Evolutionary conservation across 108 stramenopile species (phyloP).

Genomic region (Nitzschia putrida): DNA sequence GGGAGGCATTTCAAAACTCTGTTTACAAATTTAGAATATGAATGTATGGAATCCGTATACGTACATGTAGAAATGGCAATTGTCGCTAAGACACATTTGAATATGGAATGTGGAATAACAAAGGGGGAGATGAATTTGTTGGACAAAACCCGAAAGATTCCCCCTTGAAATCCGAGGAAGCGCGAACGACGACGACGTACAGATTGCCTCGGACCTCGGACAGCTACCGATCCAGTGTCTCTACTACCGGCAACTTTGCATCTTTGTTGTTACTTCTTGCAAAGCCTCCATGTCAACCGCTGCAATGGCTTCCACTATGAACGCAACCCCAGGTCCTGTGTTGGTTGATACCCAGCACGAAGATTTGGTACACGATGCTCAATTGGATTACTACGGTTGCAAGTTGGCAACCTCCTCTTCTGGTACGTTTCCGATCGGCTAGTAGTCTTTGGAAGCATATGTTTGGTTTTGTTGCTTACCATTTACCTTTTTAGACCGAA

Average conservation of each 20-base stretch:
- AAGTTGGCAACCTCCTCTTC: conserved; percentile 91
- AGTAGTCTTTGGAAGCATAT: neutral
- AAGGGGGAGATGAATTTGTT: too few species aligned
- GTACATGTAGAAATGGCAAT: too few species aligned
- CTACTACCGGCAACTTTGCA: neutral
- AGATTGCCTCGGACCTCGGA: too few species aligned
- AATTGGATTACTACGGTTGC: conserved; percentile 94
- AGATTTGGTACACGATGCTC: conserved; percentile 94
- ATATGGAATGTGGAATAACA: too few species aligned
- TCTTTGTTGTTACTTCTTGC: neutral
- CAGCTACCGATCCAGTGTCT: too few species aligned
- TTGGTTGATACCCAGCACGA: conserved; percentile 92
- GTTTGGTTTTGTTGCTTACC: neutral
- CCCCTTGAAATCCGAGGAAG: too few species aligned
- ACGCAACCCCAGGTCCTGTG: conserved; percentile 41
- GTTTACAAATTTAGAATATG: too few species aligned
- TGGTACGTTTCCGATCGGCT: conserved; percentile 42
- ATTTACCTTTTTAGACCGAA: conserved; percentile 65
- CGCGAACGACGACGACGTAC: too few species aligned
- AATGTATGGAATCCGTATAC: too few species aligned
- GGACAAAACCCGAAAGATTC: too few species aligned
- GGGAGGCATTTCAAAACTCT: too few species aligned
- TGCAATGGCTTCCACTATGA: neutral
- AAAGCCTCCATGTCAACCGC: neutral
- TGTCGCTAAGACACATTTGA: too few species aligned